Evolutionary conservation across 2,329 filamentous ascomycete species (phyloP).

Genomic region (Pezicula radicicola): DNA sequence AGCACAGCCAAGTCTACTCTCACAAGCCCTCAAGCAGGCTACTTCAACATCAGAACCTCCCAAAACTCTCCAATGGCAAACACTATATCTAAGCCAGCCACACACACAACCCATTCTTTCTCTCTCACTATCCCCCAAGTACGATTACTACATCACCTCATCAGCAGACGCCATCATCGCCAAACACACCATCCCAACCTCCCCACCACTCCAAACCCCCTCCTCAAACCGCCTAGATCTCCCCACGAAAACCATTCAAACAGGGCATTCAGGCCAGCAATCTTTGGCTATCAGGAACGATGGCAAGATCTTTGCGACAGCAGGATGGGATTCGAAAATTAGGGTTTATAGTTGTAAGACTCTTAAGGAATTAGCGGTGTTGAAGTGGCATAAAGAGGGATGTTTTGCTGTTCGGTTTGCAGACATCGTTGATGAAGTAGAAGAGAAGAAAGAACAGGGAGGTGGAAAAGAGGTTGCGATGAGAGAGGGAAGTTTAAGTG

Average conservation of each 20-base stretch:
- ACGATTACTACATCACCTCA: slow-evolving; percentile 70
- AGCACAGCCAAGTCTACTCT: not conserved
- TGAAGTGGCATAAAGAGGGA: slow-evolving; percentile 92
- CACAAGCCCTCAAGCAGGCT: too few species aligned
- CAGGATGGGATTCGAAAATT: slow-evolving; percentile 84
- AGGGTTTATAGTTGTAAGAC: slow-evolving; percentile 79
- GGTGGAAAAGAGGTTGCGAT: slow-evolving; percentile 10
- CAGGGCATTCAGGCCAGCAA: slow-evolving; percentile 90
- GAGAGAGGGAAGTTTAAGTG: slow-evolving; percentile 36
- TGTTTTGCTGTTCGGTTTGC: slow-evolving; percentile 81
- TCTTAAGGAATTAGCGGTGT: slow-evolving; percentile 82
- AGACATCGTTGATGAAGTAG: slow-evolving; percentile 25
- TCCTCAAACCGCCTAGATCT: not conserved
- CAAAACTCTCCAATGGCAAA: slow-evolving; percentile 40
- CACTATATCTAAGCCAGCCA: slow-evolving; percentile 60
- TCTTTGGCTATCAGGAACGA: slow-evolving; percentile 74
- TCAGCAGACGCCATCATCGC: slow-evolving; percentile 77
- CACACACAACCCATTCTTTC: slow-evolving; percentile 84
- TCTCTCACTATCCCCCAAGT: slow-evolving; percentile 47
- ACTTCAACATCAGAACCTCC: slow-evolving; percentile 37
- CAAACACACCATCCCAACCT: slow-evolving; percentile 64
- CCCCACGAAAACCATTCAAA: slow-evolving; percentile 63
- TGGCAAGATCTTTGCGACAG: slow-evolving; percentile 80
- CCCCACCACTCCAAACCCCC: not conserved
- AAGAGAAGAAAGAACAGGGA: slow-evolving; percentile 1